phyloP scores from a whole-genome alignment of 2,329 filamentous ascomycete species.

The Botrytis pseudocinerea region DNA sequence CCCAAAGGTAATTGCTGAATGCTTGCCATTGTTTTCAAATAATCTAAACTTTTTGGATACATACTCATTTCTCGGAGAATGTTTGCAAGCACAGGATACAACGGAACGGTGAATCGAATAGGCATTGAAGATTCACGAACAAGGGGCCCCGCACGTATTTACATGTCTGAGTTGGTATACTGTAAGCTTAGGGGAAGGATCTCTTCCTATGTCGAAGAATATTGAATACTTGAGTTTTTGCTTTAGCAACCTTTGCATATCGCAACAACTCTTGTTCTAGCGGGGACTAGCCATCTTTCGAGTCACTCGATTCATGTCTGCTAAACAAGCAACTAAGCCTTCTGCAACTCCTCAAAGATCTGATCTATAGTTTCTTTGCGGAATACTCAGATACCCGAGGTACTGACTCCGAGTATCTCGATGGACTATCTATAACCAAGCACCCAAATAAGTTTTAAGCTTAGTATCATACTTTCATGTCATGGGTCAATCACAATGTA shows the following conservation, averaged over 20 bases:
- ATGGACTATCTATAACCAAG: background rate
- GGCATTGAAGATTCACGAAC: background rate
- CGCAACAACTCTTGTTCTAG: background rate
- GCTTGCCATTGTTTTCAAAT: background rate
- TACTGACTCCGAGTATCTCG: background rate
- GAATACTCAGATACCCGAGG: background rate
- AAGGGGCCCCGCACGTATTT: background rate
- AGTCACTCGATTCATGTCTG: background rate
- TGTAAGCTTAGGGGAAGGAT: background rate
- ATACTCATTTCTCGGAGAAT: background rate
- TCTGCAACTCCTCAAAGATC: background rate
- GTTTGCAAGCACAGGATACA: background rate
- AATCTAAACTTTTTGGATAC: background rate
- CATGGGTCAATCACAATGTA: constrained; percentile 1
- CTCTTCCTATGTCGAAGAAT: background rate
- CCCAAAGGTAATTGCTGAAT: background rate
- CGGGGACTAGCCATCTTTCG: background rate
- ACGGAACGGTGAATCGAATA: background rate
- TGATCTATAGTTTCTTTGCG: background rate
- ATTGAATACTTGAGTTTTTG: background rate
- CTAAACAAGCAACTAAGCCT: background rate
- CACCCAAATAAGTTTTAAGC: background rate
- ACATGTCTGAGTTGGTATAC: background rate
- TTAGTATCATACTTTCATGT: background rate
- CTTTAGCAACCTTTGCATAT: background rate